Conservation (phyloP, 2,329 filamentous ascomycete species). For the Colletotrichum aenigma region DNA sequence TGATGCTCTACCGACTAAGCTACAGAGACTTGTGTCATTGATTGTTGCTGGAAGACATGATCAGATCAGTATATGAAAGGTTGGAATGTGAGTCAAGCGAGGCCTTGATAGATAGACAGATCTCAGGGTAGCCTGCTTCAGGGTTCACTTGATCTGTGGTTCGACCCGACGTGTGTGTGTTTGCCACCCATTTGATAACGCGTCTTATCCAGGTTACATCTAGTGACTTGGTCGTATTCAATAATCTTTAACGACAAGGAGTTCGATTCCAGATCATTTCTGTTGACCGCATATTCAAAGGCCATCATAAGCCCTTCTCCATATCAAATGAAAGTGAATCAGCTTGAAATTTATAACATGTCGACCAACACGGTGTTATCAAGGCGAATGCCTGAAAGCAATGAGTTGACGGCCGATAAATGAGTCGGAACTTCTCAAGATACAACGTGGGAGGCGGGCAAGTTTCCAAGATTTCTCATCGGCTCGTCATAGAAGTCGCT, state of each 20-base stretch:
- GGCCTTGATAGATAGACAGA: background rate
- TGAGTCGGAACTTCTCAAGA: background rate
- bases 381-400: background rate
- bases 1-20: background rate
- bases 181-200: background rate
- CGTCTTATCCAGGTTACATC: background rate
- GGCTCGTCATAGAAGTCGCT: background rate
- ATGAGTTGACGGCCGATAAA: background rate
- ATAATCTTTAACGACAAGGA: background rate
- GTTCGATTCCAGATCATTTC: background rate
- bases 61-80: background rate
- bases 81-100: background rate
- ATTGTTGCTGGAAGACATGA: background rate
- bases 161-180: background rate
- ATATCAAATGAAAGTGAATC: background rate
- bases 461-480: background rate
- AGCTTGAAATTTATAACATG: background rate
- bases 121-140: background rate
- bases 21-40: background rate
- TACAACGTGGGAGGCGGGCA: background rate
- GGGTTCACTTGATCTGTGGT: background rate
- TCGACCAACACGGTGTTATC: background rate
- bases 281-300: background rate
- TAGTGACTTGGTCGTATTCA: background rate
- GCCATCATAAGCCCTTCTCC: background rate